These are phyloP conservation scores for Dioszegia hungarica DNA, from an alignment of 768 basidiomycete species.

Conservation along the genomic window DNA sequence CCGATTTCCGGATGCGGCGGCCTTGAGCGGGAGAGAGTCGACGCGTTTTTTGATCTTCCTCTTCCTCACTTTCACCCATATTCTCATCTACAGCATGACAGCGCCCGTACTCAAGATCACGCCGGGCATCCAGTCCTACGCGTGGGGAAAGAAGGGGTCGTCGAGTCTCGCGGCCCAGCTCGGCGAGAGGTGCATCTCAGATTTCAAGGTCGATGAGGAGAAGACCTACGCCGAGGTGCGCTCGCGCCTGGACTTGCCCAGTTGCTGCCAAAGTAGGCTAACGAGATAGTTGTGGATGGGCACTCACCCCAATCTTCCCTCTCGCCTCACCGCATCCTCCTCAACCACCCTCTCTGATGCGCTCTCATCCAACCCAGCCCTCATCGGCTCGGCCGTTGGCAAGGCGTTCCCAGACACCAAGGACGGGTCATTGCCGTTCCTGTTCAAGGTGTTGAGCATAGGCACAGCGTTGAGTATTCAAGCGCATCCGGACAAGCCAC, in stretches of 20 bases:
- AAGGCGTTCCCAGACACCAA: slow-evolving; percentile 54
- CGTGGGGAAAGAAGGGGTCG: slow-evolving; percentile 85
- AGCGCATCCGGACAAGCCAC: slow-evolving; percentile 80
- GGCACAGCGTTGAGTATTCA: slow-evolving; percentile 86
- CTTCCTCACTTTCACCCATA: neutral
- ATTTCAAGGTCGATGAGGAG: slow-evolving; percentile 63
- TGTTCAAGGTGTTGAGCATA: slow-evolving; percentile 89
- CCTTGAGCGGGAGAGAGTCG: too few relatives aligned
- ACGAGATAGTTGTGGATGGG: slow-evolving; percentile 99
- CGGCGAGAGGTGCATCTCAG: slow-evolving; percentile 60
- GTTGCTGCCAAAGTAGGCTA: neutral
- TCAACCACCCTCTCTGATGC: slow-evolving; percentile 57
- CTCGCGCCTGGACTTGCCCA: neutral
- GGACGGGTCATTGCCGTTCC: slow-evolving; percentile 75
- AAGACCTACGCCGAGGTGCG: slow-evolving; percentile 87
- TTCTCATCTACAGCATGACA: slow-evolving; percentile 11
- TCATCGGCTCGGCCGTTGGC: slow-evolving; percentile 61
- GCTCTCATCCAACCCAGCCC: slow-evolving; percentile 62
- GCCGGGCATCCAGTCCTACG: slow-evolving; percentile 83
- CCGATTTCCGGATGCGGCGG: too few relatives aligned
- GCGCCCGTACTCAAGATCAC: slow-evolving; percentile 64
- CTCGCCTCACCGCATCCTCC: slow-evolving; percentile 52
- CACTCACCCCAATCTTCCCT: slow-evolving; percentile 76
- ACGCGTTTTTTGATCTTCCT: neutral
- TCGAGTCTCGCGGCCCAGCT: slow-evolving; percentile 84